Evolutionary conservation across 78 protist genomes (phyloP).

Genomic region (Chrysochromulina parva): DNA sequence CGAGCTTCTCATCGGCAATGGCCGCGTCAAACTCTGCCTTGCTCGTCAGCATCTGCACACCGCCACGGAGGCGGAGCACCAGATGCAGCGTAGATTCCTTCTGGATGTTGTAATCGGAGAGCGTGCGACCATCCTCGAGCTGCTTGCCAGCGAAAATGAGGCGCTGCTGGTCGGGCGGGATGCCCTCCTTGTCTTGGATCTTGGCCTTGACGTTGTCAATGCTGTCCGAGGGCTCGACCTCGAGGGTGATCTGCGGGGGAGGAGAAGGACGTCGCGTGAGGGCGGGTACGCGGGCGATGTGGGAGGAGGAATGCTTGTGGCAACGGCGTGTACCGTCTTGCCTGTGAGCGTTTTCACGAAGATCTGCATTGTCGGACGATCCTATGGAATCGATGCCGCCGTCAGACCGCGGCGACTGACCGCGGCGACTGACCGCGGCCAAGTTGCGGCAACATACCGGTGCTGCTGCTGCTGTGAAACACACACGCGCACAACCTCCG

Average conservation of each 20-base stretch:
- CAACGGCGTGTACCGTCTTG: neutral
- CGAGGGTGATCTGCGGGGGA: constrained; percentile 88
- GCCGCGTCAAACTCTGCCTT: constrained; percentile 58
- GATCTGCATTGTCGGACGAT: constrained; percentile 5
- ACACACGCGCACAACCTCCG: no score
- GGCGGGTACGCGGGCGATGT: neutral
- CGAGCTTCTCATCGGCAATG: neutral
- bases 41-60: constrained; percentile 97
- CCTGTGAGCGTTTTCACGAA: constrained; percentile 12
- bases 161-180: constrained; percentile 73
- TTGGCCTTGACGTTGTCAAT: constrained; percentile 97
- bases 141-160: constrained; percentile 71
- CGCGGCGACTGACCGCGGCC: no score
- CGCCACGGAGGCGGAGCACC: constrained; percentile 95
- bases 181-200: constrained; percentile 84
- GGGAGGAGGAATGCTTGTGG: neutral
- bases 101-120: constrained; percentile 77
- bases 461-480: no score
- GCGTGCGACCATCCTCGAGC: constrained; percentile 70
- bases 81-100: constrained; percentile 92
- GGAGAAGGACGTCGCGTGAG: neutral
- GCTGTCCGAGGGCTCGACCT: constrained; percentile 95
- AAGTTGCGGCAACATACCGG: no score
- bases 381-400: no score
- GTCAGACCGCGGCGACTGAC: no score